Conservation (phyloP, 768 basidiomycete species). For the Boletus sp. region DNA sequence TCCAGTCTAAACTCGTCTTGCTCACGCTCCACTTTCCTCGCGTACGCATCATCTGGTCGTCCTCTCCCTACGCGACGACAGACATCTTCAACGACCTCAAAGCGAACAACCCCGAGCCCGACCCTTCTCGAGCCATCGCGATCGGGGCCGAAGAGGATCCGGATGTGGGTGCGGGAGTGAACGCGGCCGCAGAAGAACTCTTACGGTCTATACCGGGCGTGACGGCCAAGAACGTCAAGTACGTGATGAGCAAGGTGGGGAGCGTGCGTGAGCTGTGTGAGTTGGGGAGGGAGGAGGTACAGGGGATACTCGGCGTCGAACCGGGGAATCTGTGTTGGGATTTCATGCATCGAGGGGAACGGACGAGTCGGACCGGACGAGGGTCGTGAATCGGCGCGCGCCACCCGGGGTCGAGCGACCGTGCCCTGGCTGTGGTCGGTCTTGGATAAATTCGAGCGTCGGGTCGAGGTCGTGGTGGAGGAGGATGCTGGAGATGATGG, state of each 20-base stretch:
- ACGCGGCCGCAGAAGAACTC: constrained; percentile 79
- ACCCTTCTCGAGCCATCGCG: constrained; percentile 68
- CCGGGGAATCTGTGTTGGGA: constrained; percentile 77
- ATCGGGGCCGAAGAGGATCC: constrained; percentile 80
- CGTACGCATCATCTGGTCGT: constrained; percentile 94
- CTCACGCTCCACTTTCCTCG: constrained; percentile 89
- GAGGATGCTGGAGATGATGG: no score
- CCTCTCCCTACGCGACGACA: constrained; percentile 88
- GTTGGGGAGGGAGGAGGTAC: constrained; percentile 57
- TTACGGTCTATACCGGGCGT: constrained; percentile 82
- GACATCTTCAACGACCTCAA: constrained; percentile 96
- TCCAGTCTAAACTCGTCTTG: constrained; percentile 92
- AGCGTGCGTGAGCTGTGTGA: constrained; percentile 76
- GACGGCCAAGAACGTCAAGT: constrained; percentile 77
- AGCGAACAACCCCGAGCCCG: constrained; percentile 73
- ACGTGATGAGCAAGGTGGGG: constrained; percentile 78
- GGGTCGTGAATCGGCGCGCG: not conserved
- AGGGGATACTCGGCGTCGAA: constrained; percentile 75
- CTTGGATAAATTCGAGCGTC: no score
- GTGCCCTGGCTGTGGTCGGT: no score
- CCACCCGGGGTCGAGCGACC: not conserved
- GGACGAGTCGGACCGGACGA: constrained; percentile 1
- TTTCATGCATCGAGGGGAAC: constrained; percentile 77
- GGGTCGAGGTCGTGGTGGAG: no score
- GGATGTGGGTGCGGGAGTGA: constrained; percentile 64